Evolutionary conservation across 2,329 filamentous ascomycete species (phyloP), one percentile per base, ranked within the genome.

Genomic region (Pseudocercospora crystallina): DNA sequence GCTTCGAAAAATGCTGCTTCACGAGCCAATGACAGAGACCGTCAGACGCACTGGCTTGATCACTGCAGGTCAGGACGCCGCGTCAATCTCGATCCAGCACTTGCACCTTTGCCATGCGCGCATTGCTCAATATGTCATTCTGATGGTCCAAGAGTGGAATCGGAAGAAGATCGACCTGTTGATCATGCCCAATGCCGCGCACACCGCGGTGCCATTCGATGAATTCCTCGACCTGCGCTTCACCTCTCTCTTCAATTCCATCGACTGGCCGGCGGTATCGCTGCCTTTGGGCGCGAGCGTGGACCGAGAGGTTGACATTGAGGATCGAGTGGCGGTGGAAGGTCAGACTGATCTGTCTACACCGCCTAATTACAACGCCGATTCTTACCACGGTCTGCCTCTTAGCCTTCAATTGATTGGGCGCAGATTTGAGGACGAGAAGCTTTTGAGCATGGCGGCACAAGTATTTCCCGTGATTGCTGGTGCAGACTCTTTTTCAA

Each of bases 151-250:
- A 31, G 36, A 70, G 0, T 73, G 76, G 64, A 62, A 69, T 1
- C 62, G 73, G 13, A 61, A 78, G 13, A 60, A 68, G 5, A 62
- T 83, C 3, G 80, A 83, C 63, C 75, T 73, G 0, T 62, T 82
- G 0, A 43, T 83, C 12, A 72, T 71, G 45, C 72, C 76, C 2
- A 70, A 72, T 3, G 74, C 78, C 5, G 75, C 78, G 56, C 73
- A 67, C 10, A 80, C 78, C 0, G 79, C 80, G 0, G 73, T 77
- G 1, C 68, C 66, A 14, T 77, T 82, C 59, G 80, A 83, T 60
- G 72, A 68, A 0, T 82, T 75, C 61, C 72, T 76, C 0, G 26
- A 70, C 0, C 68, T 73, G 1, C 63, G 70, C 0, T 80, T 78
- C 45, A 81, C 80, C 0, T 61, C 74, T 13, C 53, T 81, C 29